Conservation (phyloP, 2,329 filamentous ascomycete species). For the Chaetoscypha palmicola region DNA sequence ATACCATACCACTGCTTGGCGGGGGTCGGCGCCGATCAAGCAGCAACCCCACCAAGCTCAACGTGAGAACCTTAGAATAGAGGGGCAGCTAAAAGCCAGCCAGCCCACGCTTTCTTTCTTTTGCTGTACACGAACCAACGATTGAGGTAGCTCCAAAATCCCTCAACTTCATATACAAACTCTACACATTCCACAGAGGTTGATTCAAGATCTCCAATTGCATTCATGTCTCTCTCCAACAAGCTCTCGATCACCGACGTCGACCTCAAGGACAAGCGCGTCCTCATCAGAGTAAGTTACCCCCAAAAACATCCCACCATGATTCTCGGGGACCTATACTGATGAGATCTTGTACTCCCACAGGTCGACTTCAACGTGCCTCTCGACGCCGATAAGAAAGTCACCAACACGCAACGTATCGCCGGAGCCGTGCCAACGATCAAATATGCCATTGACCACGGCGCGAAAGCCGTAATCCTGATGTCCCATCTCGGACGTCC, state of each 20-base stretch:
- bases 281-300: constrained; percentile 82
- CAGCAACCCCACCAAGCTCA: background rate
- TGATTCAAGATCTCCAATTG: constrained; percentile 12
- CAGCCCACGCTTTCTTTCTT: constrained; percentile 16
- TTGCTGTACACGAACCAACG: constrained; percentile 10
- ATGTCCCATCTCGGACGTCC: constrained; percentile 99
- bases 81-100: background rate
- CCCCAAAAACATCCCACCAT: background rate
- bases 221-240: constrained; percentile 91
- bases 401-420: constrained; percentile 98
- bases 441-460: constrained; percentile 85
- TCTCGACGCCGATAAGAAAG: constrained; percentile 82
- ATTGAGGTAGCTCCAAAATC: constrained; percentile 11
- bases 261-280: constrained; percentile 96
- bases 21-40: too few relatives aligned
- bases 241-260: constrained; percentile 96
- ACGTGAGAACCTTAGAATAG: constrained; percentile 11
- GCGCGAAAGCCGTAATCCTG: constrained; percentile 85
- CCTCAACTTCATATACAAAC: constrained; percentile 9
- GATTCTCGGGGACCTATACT: background rate
- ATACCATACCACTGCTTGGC: too few relatives aligned
- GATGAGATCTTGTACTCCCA: constrained; percentile 6
- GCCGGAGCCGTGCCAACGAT: constrained; percentile 92
- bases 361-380: constrained; percentile 99
- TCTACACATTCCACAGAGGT: constrained; percentile 1